Evolutionary conservation across 805 yeast genomes (phyloP).

Genomic region (Sugiyamaella americana): DNA sequence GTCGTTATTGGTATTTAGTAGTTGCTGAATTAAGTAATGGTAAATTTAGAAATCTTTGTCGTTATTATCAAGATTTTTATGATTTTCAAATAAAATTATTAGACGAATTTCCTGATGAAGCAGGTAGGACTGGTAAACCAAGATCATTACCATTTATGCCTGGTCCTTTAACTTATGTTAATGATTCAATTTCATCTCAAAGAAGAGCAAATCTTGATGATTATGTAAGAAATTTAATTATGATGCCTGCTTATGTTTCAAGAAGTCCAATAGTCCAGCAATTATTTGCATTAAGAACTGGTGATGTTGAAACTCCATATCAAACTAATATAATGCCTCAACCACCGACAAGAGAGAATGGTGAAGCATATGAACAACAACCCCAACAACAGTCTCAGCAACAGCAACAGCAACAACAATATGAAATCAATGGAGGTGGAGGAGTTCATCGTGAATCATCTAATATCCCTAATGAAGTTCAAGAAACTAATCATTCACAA

Average conservation of each 20-base stretch:
- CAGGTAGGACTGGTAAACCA: constrained; percentile 74
- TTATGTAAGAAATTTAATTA: constrained; percentile 53
- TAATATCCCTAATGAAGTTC: too few relatives aligned
- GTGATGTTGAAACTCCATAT: constrained; percentile 48
- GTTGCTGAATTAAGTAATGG: constrained; percentile 63
- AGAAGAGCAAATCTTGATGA: constrained; percentile 50
- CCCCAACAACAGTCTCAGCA: too few relatives aligned
- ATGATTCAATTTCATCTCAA: constrained; percentile 60
- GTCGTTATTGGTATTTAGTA: constrained; percentile 83
- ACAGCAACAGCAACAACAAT: too few relatives aligned
- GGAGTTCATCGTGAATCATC: not conserved
- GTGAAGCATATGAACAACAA: not conserved
- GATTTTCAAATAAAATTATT: constrained; percentile 82
- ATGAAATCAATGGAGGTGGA: not conserved
- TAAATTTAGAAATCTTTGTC: constrained; percentile 61
- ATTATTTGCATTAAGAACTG: constrained; percentile 62
- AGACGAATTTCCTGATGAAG: constrained; percentile 84
- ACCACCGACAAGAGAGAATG: constrained; percentile 22
- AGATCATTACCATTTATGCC: constrained; percentile 91
- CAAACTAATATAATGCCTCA: constrained; percentile 30
- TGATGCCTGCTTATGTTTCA: constrained; percentile 72
- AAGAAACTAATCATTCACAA: too few relatives aligned
- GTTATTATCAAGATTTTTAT: constrained; percentile 93
- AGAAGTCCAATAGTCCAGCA: constrained; percentile 59
- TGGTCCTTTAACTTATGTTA: constrained; percentile 89